These are phyloP conservation scores for Prunus kanzakura DNA, from an alignment of 306 rosid species.

Conservation along the genomic window DNA sequence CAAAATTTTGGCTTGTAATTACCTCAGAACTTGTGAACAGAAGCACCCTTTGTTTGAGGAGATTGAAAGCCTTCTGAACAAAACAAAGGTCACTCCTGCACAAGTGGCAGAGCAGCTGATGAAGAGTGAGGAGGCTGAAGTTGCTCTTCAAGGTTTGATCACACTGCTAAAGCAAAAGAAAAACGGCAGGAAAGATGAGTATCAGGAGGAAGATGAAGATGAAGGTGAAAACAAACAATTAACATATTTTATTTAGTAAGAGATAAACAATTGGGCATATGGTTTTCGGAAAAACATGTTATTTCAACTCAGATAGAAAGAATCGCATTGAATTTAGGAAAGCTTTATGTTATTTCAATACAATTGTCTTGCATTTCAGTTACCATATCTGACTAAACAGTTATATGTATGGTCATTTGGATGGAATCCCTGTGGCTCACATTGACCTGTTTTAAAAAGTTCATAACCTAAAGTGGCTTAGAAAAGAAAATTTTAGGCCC, in stretches of 20 bases:
- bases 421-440: too few species aligned
- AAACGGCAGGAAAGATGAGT: not conserved
- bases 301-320: too few species aligned
- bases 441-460: too few species aligned
- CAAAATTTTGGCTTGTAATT: conserved; percentile 22
- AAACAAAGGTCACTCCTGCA: conserved; percentile 61
- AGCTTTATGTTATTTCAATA: not conserved
- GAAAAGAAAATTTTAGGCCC: too few species aligned
- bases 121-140: conserved; percentile 54
- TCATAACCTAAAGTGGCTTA: too few species aligned
- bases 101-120: conserved; percentile 76
- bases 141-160: conserved; percentile 50
- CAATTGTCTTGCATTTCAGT: too few species aligned
- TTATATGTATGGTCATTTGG: too few species aligned
- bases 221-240: not conserved
- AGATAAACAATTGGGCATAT: not conserved
- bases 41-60: conserved; percentile 43
- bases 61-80: conserved; percentile 42
- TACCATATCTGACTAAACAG: too few species aligned
- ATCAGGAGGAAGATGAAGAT: not conserved
- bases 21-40: conserved; percentile 9
- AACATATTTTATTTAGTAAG: not conserved
- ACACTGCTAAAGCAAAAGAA: conserved; percentile 55
- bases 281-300: not conserved
- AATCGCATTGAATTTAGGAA: too few species aligned